Conservation (phyloP, 345 rosid species). For the Arabidopsis suecica region DNA sequence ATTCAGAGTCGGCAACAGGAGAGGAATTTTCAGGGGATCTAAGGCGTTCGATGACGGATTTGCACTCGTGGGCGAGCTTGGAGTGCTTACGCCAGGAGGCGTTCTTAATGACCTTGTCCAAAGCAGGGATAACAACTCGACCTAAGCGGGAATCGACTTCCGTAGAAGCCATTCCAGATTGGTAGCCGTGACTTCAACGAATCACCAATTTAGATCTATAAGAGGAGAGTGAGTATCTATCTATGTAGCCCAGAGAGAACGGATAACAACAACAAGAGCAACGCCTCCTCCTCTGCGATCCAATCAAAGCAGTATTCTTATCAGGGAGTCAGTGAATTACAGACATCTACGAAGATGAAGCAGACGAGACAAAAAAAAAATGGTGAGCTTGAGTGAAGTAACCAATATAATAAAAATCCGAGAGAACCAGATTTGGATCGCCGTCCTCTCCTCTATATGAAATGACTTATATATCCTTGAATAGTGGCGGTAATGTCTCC, state of each 20-base stretch:
- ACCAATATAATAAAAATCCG: background rate
- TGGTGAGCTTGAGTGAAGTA: slow-evolving; percentile 21
- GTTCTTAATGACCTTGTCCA: slow-evolving; percentile 88
- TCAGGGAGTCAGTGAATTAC: background rate
- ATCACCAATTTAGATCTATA: slow-evolving; percentile 52
- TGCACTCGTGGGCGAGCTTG: slow-evolving; percentile 92
- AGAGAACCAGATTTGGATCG: slow-evolving; percentile 44
- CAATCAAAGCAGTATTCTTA: background rate
- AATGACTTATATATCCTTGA: slow-evolving; percentile 18
- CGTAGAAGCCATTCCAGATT: slow-evolving; percentile 99
- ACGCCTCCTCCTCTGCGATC: slow-evolving; percentile 4
- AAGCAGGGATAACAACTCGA: slow-evolving; percentile 73
- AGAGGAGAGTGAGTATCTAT: slow-evolving; percentile 3
- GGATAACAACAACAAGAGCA: background rate
- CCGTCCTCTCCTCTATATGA: slow-evolving; percentile 18
- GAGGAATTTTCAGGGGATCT: slow-evolving; percentile 52
- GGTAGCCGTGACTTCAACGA: slow-evolving; percentile 38
- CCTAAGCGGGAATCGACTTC: slow-evolving; percentile 98
- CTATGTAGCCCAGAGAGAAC: background rate
- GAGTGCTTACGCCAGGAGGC: slow-evolving; percentile 99
- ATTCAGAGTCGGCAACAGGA: slow-evolving; percentile 49
- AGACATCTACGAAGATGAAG: background rate
- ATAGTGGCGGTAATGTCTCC: background rate
- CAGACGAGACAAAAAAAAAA: background rate
- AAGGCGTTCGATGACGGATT: slow-evolving; percentile 77